phyloP scores from a whole-genome alignment of 2,329 filamentous ascomycete genomes.

The Coleophoma eucalyptorum region DNA sequence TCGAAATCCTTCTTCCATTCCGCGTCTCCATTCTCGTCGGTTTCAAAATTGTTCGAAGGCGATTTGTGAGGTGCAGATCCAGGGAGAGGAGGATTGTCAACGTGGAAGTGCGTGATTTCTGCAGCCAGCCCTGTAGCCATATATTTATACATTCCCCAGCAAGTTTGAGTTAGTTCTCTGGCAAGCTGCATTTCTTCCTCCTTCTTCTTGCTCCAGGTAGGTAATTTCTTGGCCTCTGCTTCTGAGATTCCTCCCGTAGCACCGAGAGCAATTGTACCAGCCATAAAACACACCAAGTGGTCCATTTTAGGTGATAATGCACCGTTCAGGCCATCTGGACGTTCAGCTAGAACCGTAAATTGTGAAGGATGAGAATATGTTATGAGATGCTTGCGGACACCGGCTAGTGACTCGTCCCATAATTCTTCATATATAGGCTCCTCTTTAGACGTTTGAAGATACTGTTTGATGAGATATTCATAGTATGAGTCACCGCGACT shows the following conservation, averaged over 20 bases:
- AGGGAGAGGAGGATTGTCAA: constrained; percentile 64
- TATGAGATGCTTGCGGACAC: constrained; percentile 87
- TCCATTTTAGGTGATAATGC: constrained; percentile 88
- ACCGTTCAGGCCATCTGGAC: constrained; percentile 66
- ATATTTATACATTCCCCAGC: constrained; percentile 94
- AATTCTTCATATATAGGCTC: constrained; percentile 86
- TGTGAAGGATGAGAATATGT: constrained; percentile 79
- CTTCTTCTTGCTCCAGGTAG: constrained; percentile 72
- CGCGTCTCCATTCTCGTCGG: constrained; percentile 41
- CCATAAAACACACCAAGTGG: constrained; percentile 95
- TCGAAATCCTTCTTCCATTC: constrained; percentile 75
- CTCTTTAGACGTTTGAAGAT: constrained; percentile 84
- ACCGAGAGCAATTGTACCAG: constrained; percentile 87
- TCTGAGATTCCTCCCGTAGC: constrained; percentile 78
- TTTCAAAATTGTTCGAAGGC: constrained; percentile 46
- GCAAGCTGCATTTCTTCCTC: constrained; percentile 87
- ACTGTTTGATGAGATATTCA: constrained; percentile 98
- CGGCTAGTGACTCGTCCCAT: constrained; percentile 83
- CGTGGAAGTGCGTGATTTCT: constrained; percentile 89
- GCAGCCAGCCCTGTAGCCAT: constrained; percentile 89
- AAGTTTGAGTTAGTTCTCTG: constrained; percentile 89
- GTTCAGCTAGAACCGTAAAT: constrained; percentile 87
- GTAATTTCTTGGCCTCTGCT: constrained; percentile 66
- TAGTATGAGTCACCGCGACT: constrained; percentile 98
- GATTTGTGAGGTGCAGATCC: constrained; percentile 49